Base-by-base conservation (phyloP, 345 rosid genomes). In the Eucalyptus curtisii region DNA sequence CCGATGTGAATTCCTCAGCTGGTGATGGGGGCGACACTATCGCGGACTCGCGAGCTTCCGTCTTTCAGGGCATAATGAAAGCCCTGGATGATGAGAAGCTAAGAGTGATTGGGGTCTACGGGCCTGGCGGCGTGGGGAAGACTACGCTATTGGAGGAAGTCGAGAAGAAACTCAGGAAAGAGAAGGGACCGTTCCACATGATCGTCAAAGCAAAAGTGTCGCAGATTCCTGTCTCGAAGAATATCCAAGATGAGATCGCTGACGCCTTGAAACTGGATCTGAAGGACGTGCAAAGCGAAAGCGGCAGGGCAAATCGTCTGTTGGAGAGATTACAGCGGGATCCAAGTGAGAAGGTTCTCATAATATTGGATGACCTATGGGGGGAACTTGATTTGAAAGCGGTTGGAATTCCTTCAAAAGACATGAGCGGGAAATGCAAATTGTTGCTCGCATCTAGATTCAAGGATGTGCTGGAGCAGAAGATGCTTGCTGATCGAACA, bases 21-120 rank as follows among this genome's bases (percentile, higher is more conserved):
- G 13, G 80, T 33, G 80, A 33, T 33, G 4, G 25, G 80, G 44
- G 24, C 1, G 2, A 33, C 13, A 33, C 44, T 33, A 33, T 68
- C 0, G 1, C 0, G 0, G 13, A 24, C 0, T 42, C 88, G 2
- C 50, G 52, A 37, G 40, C 33, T 15, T 50, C 47, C 27, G 22
- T 86, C n/a, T 37, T 86, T 25, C 3, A 86, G 64, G 30, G 4
- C 44, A 53, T 86, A 25, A 37, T 86, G 68, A 22, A 86, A 12
- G 44, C 68, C 20, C 47, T 86, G 68, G 87, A 37, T 40, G 87
- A 52, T 86, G 87, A 86, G 40, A 86, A 55, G 10, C 17, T 37
- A 1, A 52, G 2, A 4, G 16, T 55, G 87, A 53, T 86, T 52
- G 87, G 87, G 7, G 20, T 86, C 66, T 53, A 53, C 12, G 87